Conservation (phyloP, 345 rosid species). For the Schrenkiella parvula region DNA sequence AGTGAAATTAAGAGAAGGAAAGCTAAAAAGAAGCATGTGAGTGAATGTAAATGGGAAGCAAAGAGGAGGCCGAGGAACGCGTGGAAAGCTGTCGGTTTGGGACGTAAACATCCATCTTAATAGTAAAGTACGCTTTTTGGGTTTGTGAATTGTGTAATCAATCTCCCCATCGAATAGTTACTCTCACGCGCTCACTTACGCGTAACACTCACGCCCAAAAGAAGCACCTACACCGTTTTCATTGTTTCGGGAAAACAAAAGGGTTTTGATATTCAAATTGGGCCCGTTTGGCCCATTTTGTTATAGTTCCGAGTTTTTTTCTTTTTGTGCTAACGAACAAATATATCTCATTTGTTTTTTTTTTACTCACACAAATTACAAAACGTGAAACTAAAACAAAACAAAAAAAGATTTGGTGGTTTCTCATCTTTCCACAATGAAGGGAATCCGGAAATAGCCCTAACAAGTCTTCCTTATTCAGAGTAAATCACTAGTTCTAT, state of each 20-base stretch:
- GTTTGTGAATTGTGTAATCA: not conserved
- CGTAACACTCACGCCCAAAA: not conserved
- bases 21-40: not conserved
- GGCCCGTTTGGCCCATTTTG: not conserved
- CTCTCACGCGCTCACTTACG: not conserved
- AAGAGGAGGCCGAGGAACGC: conserved; percentile 15
- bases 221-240: not conserved
- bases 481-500: not conserved
- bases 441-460: not conserved
- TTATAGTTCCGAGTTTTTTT: not conserved
- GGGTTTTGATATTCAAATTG: not conserved
- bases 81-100: conserved; percentile 28
- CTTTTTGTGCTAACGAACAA: no score
- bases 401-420: not conserved
- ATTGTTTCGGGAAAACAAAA: no score
- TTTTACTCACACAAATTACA: not conserved
- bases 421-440: not conserved
- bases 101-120: conserved; percentile 17
- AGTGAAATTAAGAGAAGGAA: conserved; percentile 21
- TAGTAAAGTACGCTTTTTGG: not conserved
- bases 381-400: not conserved
- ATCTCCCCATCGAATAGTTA: not conserved
- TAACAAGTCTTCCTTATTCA: not conserved
- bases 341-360: no score
- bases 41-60: not conserved